Conservation (phyloP, 108 stramenopile genomes). For the Nitzschia palea region DNA sequence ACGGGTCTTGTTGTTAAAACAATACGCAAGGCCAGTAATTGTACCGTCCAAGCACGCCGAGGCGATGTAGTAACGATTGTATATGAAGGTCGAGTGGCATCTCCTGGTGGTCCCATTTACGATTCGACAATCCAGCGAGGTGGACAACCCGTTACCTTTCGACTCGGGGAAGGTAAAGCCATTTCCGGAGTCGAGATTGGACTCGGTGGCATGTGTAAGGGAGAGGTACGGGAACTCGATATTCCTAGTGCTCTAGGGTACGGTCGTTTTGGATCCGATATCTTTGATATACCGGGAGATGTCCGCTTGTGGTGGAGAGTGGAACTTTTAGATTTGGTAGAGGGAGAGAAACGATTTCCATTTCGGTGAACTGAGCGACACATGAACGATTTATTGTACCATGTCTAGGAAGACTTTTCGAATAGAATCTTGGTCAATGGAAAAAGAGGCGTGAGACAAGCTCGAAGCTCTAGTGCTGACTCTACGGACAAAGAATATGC, state of each 20-base stretch:
- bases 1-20: constrained; percentile 18
- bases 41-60: constrained; percentile 6
- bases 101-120: constrained; percentile 30
- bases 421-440: no score
- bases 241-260: constrained; percentile 25
- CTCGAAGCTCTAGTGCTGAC: no score
- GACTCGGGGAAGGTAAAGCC: constrained; percentile 24
- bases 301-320: constrained; percentile 39
- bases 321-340: constrained; percentile 21
- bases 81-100: constrained; percentile 35
- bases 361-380: constrained; percentile 2
- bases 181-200: constrained; percentile 27
- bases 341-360: constrained; percentile 8
- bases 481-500: no score
- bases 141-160: constrained; percentile 26
- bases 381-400: no score
- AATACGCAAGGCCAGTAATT: constrained; percentile 12
- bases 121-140: constrained; percentile 21
- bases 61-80: constrained; percentile 28
- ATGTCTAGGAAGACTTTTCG: no score
- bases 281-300: constrained; percentile 34
- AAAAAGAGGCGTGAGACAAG: no score
- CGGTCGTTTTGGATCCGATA: constrained; percentile 25
- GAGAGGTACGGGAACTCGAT: constrained; percentile 31
- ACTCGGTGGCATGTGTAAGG: constrained; percentile 29